Evolutionary conservation across 1,139 yeast species (phyloP).

Genomic region (Entelexis sorbosivorans): DNA sequence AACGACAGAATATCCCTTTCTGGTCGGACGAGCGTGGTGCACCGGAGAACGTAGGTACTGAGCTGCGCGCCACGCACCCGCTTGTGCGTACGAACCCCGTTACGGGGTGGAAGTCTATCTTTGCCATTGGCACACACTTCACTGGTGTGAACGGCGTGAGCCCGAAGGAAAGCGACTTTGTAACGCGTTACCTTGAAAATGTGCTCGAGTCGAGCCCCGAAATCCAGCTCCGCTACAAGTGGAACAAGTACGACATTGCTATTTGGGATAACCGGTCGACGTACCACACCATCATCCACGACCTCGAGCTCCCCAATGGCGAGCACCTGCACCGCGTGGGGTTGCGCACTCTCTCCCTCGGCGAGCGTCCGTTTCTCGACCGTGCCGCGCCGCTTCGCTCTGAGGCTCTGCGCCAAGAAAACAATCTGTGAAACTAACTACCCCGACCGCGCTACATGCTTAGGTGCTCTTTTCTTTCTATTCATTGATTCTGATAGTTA

Average conservation of each 20-base stretch:
- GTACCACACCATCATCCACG: constrained; percentile 26
- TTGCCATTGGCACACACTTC: constrained; percentile 35
- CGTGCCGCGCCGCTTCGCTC: constrained; percentile 6
- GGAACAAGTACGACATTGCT: constrained; percentile 49
- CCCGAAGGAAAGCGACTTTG: constrained; percentile 29
- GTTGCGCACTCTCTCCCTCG: constrained; percentile 7
- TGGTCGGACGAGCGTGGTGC: constrained; percentile 9
- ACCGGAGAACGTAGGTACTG: constrained; percentile 21
- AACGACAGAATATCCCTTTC: neutral
- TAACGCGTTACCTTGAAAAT: constrained; percentile 34
- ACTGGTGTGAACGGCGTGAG: constrained; percentile 34
- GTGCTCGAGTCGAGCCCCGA: constrained; percentile 32
- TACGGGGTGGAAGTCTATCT: constrained; percentile 39
- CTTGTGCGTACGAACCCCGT: constrained; percentile 39
- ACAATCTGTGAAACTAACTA: too few species aligned
- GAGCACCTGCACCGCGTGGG: constrained; percentile 6
- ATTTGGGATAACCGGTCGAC: constrained; percentile 30
- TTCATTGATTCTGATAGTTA: too few species aligned
- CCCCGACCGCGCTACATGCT: too few species aligned
- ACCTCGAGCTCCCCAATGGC: constrained; percentile 3
- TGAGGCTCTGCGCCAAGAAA: neutral
- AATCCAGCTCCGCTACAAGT: constrained; percentile 37
- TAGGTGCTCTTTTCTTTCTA: too few species aligned
- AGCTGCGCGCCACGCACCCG: constrained; percentile 32
- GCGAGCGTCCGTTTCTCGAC: constrained; percentile 11